Base-by-base conservation (phyloP, 306 rosid species). In the Notholithocarpus densiflorus region DNA sequence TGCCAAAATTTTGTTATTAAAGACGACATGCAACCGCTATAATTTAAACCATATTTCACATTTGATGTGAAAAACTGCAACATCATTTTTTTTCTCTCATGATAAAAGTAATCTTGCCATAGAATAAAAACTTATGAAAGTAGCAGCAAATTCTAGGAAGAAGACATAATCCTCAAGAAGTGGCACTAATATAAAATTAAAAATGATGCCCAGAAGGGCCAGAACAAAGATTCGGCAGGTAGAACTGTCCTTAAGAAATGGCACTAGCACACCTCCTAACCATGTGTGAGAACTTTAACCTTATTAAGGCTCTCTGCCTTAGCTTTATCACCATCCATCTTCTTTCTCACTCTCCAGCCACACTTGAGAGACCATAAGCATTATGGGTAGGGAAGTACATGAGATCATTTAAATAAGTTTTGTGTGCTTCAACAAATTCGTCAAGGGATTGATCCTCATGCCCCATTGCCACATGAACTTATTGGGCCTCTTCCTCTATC, bases 381-480 rank as follows among this genome's bases (percentile, higher is more conserved):
- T 83, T 87, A 48, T 93, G 91, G 24, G 92, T 88, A 64, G 90
- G 91, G 64, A 92, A 92, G 85, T 87, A 94, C 89, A 88, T 94
- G 75, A 94, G 94, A 82, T 92, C 98, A 76, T 86, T 90, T 53
- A 89, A 76, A 85, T 93, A 90, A 56, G 93, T 90, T 61, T 87
- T 84, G 84, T 92, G 97, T 2, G 96, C 94, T 75, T 94, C 98
- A 78, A 90, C 85, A 89, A 94, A 92, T 80, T 90, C 98, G 81
- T 90, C 92, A 10, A 92, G 85, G 68, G 91, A 79, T 79, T 94
- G 94, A 77, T 72, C 81, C 82, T 92, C 97, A 79, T 92, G 98
- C 60, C 98, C 96, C 98, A 94, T 90, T 75, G 94, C 93, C 51
- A 83, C 88, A 77, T 90, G 83, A 77, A 94, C 84, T 86, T 86